These are phyloP conservation scores for Thalassiosira profunda DNA, from an alignment of 108 stramenopile genomes.

Conservation along the genomic window DNA sequence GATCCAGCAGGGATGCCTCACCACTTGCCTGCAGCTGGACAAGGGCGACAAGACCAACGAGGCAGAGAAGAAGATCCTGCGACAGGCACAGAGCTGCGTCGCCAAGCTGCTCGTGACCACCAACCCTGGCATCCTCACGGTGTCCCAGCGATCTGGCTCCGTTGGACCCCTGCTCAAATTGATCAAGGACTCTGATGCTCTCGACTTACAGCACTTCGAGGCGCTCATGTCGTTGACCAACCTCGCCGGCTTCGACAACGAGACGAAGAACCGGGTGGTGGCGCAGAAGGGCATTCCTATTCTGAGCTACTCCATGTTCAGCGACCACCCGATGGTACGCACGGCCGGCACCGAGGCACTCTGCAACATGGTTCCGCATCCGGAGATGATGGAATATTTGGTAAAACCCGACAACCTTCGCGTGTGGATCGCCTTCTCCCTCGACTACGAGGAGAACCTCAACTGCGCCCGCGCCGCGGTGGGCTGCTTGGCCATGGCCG, in stretches of 20 bases:
- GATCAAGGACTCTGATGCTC: slow-evolving; percentile 85
- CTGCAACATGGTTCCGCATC: slow-evolving; percentile 90
- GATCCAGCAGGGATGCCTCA: slow-evolving; percentile 96
- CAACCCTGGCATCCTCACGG: slow-evolving; percentile 91
- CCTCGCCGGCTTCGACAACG: slow-evolving; percentile 85
- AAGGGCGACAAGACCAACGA: slow-evolving; percentile 71
- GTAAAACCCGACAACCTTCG: slow-evolving; percentile 77
- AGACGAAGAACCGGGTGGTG: slow-evolving; percentile 89
- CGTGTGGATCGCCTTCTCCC: slow-evolving; percentile 90
- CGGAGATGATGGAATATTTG: slow-evolving; percentile 79
- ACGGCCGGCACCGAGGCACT: slow-evolving; percentile 96
- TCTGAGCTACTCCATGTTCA: slow-evolving; percentile 93
- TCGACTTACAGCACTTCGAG: slow-evolving; percentile 95
- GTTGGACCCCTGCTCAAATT: slow-evolving; percentile 92
- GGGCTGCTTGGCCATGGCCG: slow-evolving; percentile 90
- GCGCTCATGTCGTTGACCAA: slow-evolving; percentile 95
- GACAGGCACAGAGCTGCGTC: slow-evolving; percentile 86
- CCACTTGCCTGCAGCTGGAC: slow-evolving; percentile 75
- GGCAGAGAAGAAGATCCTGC: slow-evolving; percentile 73
- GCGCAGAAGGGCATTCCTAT: slow-evolving; percentile 83
- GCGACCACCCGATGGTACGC: slow-evolving; percentile 95
- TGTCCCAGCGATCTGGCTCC: slow-evolving; percentile 86
- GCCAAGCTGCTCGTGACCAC: slow-evolving; percentile 97
- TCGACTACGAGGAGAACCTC: slow-evolving; percentile 80
- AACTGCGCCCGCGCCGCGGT: slow-evolving; percentile 87